These are phyloP conservation scores for Leptographium procerum DNA, from an alignment of 2,329 filamentous ascomycete species.

Conservation along the genomic window DNA sequence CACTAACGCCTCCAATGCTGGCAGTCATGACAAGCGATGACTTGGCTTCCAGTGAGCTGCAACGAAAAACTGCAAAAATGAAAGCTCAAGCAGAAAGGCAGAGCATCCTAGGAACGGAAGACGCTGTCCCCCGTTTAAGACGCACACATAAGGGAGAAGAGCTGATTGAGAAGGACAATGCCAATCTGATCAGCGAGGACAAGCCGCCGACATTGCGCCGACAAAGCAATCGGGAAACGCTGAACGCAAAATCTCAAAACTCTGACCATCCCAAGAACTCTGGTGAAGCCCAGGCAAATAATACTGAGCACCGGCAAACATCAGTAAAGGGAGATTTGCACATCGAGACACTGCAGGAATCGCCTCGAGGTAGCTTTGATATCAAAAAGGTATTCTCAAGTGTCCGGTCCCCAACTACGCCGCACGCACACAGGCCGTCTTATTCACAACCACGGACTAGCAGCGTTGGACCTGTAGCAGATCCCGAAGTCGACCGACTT, in stretches of 20 bases:
- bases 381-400: constrained; percentile 78
- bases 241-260: background rate
- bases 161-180: constrained; percentile 65
- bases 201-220: constrained; percentile 25
- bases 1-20: constrained; percentile 61
- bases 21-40: constrained; percentile 84
- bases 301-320: background rate
- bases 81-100: constrained; percentile 71
- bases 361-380: constrained; percentile 58
- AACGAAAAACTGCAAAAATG: constrained; percentile 64
- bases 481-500: constrained; percentile 82
- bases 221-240: constrained; percentile 20
- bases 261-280: background rate
- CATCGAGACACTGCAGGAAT: constrained; percentile 35
- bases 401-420: constrained; percentile 59
- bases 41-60: constrained; percentile 83
- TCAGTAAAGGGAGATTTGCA: constrained; percentile 23
- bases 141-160: constrained; percentile 95
- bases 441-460: constrained; percentile 30
- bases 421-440: constrained; percentile 36
- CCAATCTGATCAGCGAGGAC: constrained; percentile 23
- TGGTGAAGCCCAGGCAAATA: background rate
- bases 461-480: constrained; percentile 51
- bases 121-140: constrained; percentile 67
- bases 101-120: constrained; percentile 69